Evolutionary conservation across 202 grass and related monocot genomes (phyloP).

Genomic region (Zizania palustris): DNA sequence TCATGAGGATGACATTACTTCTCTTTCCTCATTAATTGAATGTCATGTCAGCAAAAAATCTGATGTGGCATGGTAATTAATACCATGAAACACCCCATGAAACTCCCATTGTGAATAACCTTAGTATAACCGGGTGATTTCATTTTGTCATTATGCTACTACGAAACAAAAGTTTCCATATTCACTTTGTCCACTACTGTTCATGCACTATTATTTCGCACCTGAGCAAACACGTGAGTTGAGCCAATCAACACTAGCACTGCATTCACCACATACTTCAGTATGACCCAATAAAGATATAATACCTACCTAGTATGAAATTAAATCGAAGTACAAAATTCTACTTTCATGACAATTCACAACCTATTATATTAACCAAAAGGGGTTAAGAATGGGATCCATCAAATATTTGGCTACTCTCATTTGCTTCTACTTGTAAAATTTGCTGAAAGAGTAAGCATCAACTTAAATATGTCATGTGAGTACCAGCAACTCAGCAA

Average conservation of each 20-base stretch:
- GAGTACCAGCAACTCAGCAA: constrained; percentile 1
- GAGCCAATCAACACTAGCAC: not conserved
- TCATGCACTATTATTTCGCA: not conserved
- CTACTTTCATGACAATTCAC: not conserved
- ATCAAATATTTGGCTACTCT: constrained; percentile 1
- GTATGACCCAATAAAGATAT: not conserved
- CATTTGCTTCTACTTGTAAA: constrained; percentile 17
- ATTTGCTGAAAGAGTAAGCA: not conserved
- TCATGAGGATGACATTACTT: too few relatives aligned
- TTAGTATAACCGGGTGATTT: not conserved
- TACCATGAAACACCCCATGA: too few relatives aligned
- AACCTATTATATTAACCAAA: not conserved
- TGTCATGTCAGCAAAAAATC: too few relatives aligned
- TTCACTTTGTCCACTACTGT: constrained; percentile 15
- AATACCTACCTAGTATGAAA: not conserved
- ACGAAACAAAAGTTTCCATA: not conserved
- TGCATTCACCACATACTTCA: not conserved
- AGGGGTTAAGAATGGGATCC: not conserved
- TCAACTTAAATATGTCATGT: not conserved
- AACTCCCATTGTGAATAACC: too few relatives aligned
- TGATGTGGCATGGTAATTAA: too few relatives aligned
- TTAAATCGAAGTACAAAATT: not conserved
- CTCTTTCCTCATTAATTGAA: too few relatives aligned
- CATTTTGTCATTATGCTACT: not conserved
- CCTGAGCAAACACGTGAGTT: not conserved